Evolutionary conservation across 164 flowering plant genomes (phyloP).

Genomic region (Kalanchoe fedtschenkoi): DNA sequence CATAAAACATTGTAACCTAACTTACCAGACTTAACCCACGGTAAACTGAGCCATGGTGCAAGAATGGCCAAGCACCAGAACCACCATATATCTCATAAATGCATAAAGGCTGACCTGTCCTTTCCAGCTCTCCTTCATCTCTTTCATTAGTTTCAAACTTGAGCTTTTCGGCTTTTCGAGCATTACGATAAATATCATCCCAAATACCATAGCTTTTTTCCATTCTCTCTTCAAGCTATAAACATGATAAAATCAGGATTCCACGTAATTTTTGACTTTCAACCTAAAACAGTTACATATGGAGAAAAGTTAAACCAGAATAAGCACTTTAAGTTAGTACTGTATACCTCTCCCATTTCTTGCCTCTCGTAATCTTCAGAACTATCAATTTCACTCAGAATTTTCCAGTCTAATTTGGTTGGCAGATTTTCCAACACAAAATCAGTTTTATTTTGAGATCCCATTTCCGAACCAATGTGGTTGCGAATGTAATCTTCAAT

Average conservation of each 20-base stretch:
- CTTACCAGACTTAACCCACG: slow-evolving; percentile 96
- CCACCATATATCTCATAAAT: slow-evolving; percentile 88
- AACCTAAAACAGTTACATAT: not conserved
- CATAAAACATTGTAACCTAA: slow-evolving; percentile 11
- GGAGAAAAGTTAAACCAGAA: not conserved
- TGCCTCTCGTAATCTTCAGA: slow-evolving; percentile 62
- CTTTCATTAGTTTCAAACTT: slow-evolving; percentile 79
- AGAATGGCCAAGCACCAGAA: slow-evolving; percentile 81
- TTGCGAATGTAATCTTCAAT: slow-evolving; percentile 43
- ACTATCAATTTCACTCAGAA: slow-evolving; percentile 45
- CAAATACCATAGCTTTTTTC: slow-evolving; percentile 54
- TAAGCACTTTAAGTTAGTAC: not conserved
- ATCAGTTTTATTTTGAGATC: slow-evolving; percentile 26
- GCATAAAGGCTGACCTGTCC: slow-evolving; percentile 83
- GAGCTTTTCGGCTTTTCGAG: slow-evolving; percentile 68
- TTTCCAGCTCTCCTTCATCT: slow-evolving; percentile 98
- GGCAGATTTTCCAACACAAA: slow-evolving; percentile 28
- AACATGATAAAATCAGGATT: slow-evolving; percentile 4
- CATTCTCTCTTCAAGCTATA: slow-evolving; percentile 75
- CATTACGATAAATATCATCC: slow-evolving; percentile 86
- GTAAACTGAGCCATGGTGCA: slow-evolving; percentile 90
- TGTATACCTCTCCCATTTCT: slow-evolving; percentile 71
- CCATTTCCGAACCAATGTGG: slow-evolving; percentile 14
- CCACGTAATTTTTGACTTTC: not conserved
- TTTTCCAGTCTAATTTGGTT: slow-evolving; percentile 53